A percentile compares a stretch with the other conserved stretches of the same genome.
Conservation (phyloP, 495 filamentous ascomycete species). For the Xylaria castorea region DNA sequence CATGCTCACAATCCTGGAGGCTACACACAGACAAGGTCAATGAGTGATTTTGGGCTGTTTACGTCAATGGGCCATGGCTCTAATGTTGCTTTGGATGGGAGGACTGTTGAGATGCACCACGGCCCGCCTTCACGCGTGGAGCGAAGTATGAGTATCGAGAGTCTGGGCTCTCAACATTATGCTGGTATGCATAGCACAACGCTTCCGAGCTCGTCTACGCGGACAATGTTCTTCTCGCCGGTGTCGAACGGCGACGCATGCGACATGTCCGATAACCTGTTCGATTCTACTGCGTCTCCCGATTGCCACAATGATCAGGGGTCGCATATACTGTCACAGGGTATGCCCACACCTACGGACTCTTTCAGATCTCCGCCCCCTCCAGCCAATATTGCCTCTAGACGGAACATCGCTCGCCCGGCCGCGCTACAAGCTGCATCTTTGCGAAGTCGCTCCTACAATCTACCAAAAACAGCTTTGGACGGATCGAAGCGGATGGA, state of each 20-base stretch:
- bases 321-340: slow-evolving; percentile 25
- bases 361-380: slow-evolving; percentile 57
- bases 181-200: slow-evolving; percentile 9
- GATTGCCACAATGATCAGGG: slow-evolving; percentile 22
- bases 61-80: slow-evolving; percentile 8
- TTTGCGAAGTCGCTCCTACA: slow-evolving; percentile 43
- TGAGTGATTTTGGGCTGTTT: slow-evolving; percentile 29
- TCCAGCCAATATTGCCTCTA: slow-evolving; percentile 54
- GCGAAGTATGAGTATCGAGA: slow-evolving; percentile 28
- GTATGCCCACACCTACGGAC: slow-evolving; percentile 39
- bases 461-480: slow-evolving; percentile 46
- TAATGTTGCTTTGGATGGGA: not conserved
- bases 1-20: slow-evolving; percentile 5
- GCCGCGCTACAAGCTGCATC: slow-evolving; percentile 47
- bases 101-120: not conserved
- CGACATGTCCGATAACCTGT: slow-evolving; percentile 26
- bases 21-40: slow-evolving; percentile 24
- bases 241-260: slow-evolving; percentile 22
- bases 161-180: slow-evolving; percentile 17
- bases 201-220: not conserved
- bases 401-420: slow-evolving; percentile 54
- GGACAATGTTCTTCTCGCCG: slow-evolving; percentile 22
- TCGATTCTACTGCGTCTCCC: slow-evolving; percentile 18
- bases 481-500: slow-evolving; percentile 47
- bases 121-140: slow-evolving; percentile 5